Base-by-base conservation (phyloP, 805 yeast genomes). In the Metschnikowia vanudenii region DNA sequence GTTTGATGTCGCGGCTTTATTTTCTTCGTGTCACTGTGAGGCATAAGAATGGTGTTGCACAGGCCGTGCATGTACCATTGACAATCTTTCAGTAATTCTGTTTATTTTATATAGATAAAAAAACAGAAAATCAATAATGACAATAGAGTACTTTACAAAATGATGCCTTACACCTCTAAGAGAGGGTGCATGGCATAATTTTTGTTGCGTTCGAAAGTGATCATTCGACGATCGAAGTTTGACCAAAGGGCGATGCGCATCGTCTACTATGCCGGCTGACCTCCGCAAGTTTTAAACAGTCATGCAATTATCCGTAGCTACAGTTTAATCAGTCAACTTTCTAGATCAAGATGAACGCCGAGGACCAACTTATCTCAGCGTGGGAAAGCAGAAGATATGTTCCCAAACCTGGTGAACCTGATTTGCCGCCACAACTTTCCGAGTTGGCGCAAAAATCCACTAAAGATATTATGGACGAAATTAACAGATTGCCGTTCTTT, bases 401-500 rank as follows among this genome's bases (percentile, higher is more conserved):
- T 1, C 76, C 77, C 33, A 69, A 67, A 44, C 72, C 74, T 1
- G 83, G 82, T 13, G 89, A 85, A 52, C 94, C 96, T 4, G 81
- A 66, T 4, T 65, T 88, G 38, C 96, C 96, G 1, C 96, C 96
- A 3, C 96, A 88, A 62, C 71, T 88, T n/a, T 71, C 84, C 0
- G 83, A 84, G 49, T 58, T 75, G 34, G 69, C 80, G 1, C 74
- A 79, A 46, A 86, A 86, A 58, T 67, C 88, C 1, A 74, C 85
- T 0, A 96, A 86, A 47, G 91, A 90, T 52, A 82, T 90, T 18
- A 73, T 88, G 69, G 69, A 72, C 14, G 96, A 89, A 55, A 69
- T 94, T 59, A 89, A 89, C 62, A 76, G 87, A 58, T 69, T 89
- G 62, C 99, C 99, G 8, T 86, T 94, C 56, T 94, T 94, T 73